These are phyloP conservation scores for Curvularia verruculosa DNA, from an alignment of 2,329 filamentous ascomycete genomes.

Conservation along the genomic window DNA sequence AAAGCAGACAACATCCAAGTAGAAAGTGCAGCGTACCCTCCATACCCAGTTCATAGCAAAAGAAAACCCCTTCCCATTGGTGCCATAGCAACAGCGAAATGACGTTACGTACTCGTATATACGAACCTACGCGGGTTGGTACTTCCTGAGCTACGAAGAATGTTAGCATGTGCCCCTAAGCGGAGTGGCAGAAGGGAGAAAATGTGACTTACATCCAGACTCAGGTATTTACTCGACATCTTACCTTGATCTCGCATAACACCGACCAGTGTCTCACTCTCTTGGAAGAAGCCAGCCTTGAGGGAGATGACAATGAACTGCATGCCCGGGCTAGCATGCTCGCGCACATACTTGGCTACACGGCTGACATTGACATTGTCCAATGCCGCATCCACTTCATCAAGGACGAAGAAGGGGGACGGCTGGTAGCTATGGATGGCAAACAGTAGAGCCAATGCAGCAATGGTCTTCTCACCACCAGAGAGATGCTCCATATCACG, in stretches of 20 bases:
- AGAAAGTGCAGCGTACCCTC: neutral
- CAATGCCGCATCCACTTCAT: conserved; percentile 97
- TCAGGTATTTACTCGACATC: conserved; percentile 90
- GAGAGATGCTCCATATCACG: conserved; percentile 98
- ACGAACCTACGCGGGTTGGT: conserved; percentile 4
- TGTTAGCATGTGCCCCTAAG: conserved; percentile 1
- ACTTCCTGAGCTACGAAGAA: conserved; percentile 12
- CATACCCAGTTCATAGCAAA: neutral
- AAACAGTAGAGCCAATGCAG: conserved; percentile 92
- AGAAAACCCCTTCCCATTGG: neutral
- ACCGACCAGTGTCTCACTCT: conserved; percentile 92
- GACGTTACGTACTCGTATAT: neutral
- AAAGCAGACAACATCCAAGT: neutral
- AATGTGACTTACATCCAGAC: conserved; percentile 80
- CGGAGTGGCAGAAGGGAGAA: neutral
- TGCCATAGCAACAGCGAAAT: neutral
- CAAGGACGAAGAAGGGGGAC: conserved; percentile 94
- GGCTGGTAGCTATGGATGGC: conserved; percentile 97
- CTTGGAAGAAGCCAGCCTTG: conserved; percentile 94
- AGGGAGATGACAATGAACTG: conserved; percentile 98
- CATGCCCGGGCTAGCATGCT: conserved; percentile 95
- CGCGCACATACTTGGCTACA: conserved; percentile 93
- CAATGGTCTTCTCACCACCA: conserved; percentile 98
- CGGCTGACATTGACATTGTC: conserved; percentile 97
- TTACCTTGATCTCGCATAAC: conserved; percentile 94